A percentile compares a stretch with the other conserved stretches of the same genome.
phyloP scores from a whole-genome alignment of 148 eudicot species.

The Rhododendron ovatum region DNA sequence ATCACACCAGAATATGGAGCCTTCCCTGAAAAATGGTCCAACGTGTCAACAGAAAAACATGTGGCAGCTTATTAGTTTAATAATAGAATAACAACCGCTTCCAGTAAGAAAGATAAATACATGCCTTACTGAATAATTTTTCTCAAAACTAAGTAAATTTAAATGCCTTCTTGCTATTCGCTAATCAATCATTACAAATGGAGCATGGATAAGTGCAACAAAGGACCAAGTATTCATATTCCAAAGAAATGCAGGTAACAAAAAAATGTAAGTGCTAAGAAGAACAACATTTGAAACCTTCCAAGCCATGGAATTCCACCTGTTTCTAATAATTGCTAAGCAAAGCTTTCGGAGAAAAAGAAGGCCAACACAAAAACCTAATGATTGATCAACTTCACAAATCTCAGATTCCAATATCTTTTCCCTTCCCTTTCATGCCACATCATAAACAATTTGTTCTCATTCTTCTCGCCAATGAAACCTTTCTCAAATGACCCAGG shows the following conservation, averaged over 20 bases:
- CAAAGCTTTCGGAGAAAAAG: background rate
- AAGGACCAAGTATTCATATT: background rate
- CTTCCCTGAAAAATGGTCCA: constrained; percentile 49
- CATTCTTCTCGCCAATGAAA: background rate
- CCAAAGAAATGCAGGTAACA: background rate
- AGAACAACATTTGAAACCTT: background rate
- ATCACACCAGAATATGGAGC: constrained; percentile 85
- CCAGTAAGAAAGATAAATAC: background rate
- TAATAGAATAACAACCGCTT: background rate
- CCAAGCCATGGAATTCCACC: background rate
- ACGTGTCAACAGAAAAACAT: background rate
- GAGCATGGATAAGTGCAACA: background rate
- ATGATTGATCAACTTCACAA: background rate
- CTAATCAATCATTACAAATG: background rate
- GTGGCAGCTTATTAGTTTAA: background rate
- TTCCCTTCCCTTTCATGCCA: background rate
- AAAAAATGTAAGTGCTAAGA: too few relatives aligned
- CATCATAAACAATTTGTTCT: background rate
- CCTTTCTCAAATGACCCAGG: background rate
- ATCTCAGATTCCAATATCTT: background rate
- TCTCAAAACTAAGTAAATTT: background rate
- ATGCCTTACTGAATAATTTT: background rate
- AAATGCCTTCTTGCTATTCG: background rate
- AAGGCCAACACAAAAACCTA: background rate
- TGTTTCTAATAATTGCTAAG: background rate